phyloP scores from a whole-genome alignment of 352 stramenopile species.

The Saprolegnia parasitica region DNA sequence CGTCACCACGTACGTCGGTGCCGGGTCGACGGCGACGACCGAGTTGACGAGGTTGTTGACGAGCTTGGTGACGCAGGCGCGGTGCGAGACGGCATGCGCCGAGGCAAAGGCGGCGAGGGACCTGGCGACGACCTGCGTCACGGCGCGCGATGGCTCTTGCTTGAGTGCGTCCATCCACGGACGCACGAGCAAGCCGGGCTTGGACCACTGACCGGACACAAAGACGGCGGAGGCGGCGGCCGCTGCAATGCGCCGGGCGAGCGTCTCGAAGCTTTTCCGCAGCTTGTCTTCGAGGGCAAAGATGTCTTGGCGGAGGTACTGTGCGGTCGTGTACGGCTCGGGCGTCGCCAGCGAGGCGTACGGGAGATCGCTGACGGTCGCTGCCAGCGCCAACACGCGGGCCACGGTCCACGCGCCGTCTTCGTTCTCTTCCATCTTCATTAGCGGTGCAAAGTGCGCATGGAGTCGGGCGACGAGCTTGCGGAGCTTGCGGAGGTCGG shows the following conservation, averaged over 20 bases:
- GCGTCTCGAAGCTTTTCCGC: conserved; percentile 46
- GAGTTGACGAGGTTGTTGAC: conserved; percentile 48
- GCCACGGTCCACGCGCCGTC: too few relatives aligned
- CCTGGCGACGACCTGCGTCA: conserved; percentile 44
- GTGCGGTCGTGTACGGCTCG: conserved; percentile 35
- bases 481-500: background rate
- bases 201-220: conserved; percentile 36
- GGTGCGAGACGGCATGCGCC: conserved; percentile 43
- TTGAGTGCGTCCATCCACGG: conserved; percentile 79
- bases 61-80: conserved; percentile 73
- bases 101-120: conserved; percentile 58
- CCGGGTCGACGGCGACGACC: background rate
- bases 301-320: conserved; percentile 77
- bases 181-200: conserved; percentile 72
- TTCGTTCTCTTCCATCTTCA: too few relatives aligned
- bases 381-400: background rate
- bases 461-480: background rate
- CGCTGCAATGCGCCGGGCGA: conserved; percentile 6
- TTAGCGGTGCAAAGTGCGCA: background rate
- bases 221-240: background rate
- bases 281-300: conserved; percentile 72
- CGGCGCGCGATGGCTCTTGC: conserved; percentile 42
- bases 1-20: background rate
- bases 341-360: background rate
- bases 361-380: background rate